Base-by-base conservation (phyloP, 352 stramenopile species). In the Albugo candida region DNA sequence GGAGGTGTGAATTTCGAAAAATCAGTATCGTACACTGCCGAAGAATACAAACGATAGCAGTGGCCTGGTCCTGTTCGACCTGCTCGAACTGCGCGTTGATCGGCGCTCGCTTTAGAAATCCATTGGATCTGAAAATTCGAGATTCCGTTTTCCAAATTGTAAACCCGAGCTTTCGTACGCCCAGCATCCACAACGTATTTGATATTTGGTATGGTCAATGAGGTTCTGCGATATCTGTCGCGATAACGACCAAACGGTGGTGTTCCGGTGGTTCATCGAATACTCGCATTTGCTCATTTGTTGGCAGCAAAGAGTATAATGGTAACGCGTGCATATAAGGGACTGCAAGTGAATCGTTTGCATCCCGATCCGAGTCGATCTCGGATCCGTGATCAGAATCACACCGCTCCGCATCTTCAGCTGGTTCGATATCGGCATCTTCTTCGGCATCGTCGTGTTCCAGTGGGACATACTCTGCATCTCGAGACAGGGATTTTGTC, bases 141-240 rank as follows among this genome's bases (percentile, higher is more conserved):
- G 27, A 95, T 92, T 45, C 86, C 87, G 49, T 68, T 93, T 11
- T 59, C 49, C 34, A 92, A 63, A 58, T 98, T 84, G 41, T 96
- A 97, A 43, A 97, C 93, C 43, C 89, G 77, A 52, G 94, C 92
- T 64, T 99, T 99, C 18, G 92, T 88, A 34, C 93, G 69, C 5
- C 95, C 95, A 44, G 77, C 89, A 47, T 99, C 95, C 1, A 99
- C 94, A 16, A 99, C 95, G 50, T 97, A 98, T 36, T 92, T 93
- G 58, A 96, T 95, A 2, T 73, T 78, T 10, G 87, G 87, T 48
- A 97, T 97, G 17, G 91, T 97, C 34, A 97, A 60, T 34, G 83
- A 96, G 13, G 95, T 99, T 99, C 95, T 0, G 95, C 94, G 38
- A 99, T 95, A 59, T 99, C 99, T 14, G 95, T 99, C 13, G 94